Base-by-base conservation (phyloP, 1,284 basidiomycete genomes). In the Dichomitus squalens region DNA sequence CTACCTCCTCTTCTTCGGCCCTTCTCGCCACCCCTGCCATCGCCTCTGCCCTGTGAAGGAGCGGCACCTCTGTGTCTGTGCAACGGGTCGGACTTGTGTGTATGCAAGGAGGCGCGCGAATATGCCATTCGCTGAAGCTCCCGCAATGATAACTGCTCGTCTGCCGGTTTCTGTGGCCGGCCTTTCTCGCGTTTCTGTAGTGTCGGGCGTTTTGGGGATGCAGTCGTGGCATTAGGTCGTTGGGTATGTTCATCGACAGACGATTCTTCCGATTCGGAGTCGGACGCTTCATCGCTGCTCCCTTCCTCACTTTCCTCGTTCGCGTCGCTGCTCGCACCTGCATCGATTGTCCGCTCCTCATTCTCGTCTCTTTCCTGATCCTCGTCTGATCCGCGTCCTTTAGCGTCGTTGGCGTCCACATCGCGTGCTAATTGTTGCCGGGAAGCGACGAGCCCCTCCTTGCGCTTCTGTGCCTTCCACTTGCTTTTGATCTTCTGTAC, bases 391-490 rank as follows among this genome's bases (percentile, higher is more conserved):
- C 60, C 48, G 36, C 39, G 57, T 23, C 35, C 54, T 33, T 61
- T 49, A 47, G 64, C 60, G 25, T 53, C 57, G 12, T 59, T 52
- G 38, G 31, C 46, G 27, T 60, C 59, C 20, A 38, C 51, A 23
- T 59, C 48, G 27, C 65, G 51, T 20, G 61, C 58, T 29, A 63
- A 53, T 40, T 63, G 59, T 39, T 54, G 49, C 18, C 65, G 61
- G 21, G 59, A 51, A 7, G 68, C 63, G 49, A 65, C 55, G 21
- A 79, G 64, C 31, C 78, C 83, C 64, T 88, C 81, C 66, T 81
- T 86, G 55, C 79, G 82, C 69, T 89, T 91, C 70, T 90, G 80
- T n/a, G 82, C 80, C 60, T 80, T 87, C 89, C 91, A 92, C 76
- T 87, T 82, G 66, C 80, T 84, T 66, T 88, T 89, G 58, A 92